phyloP scores from a whole-genome alignment of 1,284 basidiomycete genomes.

The Lignosus rhinocerotis region DNA sequence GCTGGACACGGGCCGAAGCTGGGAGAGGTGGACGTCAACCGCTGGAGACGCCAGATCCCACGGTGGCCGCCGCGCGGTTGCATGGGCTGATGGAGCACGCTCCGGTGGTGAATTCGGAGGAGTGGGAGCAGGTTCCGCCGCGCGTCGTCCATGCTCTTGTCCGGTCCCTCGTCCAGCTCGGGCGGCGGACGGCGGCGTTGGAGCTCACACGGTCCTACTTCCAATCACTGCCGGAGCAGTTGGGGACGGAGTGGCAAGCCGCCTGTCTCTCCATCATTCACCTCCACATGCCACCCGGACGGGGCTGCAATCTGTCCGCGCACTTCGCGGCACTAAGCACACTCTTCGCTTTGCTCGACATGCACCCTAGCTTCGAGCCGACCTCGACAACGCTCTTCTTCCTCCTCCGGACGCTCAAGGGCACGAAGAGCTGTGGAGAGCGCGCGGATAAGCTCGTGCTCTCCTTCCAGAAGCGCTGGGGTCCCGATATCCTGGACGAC shows the following conservation, averaged over 20 bases:
- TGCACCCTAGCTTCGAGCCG: constrained; percentile 53
- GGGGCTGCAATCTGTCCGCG: constrained; percentile 15
- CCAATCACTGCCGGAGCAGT: constrained; percentile 20
- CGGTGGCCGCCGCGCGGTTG: constrained; percentile 12
- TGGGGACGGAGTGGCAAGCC: constrained; percentile 18
- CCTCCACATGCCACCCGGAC: constrained; percentile 30
- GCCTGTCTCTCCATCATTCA: constrained; percentile 36
- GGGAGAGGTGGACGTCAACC: neutral
- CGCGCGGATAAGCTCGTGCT: constrained; percentile 46
- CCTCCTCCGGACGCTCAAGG: constrained; percentile 52
- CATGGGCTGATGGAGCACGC: constrained; percentile 21
- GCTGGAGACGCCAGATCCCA: constrained; percentile 8
- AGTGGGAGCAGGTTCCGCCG: constrained; percentile 18
- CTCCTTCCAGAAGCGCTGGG: constrained; percentile 55
- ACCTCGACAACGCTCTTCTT: constrained; percentile 63
- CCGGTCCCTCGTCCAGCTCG: constrained; percentile 21
- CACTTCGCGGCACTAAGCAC: constrained; percentile 41
- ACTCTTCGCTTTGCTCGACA: constrained; percentile 41
- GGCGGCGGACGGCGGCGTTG: constrained; percentile 28
- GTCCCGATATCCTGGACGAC: constrained; percentile 50
- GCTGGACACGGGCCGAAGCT: neutral
- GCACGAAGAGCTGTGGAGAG: constrained; percentile 50
- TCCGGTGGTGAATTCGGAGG: constrained; percentile 17
- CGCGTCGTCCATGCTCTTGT: constrained; percentile 23
- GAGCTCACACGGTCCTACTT: constrained; percentile 31